These are phyloP conservation scores for Xanthoconium stramineum DNA, from an alignment of 768 basidiomycete species.

Conservation along the genomic window DNA sequence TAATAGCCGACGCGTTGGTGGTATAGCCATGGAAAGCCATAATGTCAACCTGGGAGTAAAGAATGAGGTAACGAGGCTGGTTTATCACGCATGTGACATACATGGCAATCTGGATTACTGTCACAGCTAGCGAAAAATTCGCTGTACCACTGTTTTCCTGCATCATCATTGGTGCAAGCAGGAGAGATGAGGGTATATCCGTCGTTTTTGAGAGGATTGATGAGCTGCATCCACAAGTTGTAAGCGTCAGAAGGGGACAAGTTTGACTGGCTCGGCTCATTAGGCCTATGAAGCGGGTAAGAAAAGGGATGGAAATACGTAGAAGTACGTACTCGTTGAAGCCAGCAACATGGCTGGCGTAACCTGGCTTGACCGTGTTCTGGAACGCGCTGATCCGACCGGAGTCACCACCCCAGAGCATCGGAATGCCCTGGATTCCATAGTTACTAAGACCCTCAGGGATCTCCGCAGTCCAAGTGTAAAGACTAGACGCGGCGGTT, in stretches of 20 bases:
- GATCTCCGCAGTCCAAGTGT: slow-evolving; percentile 50
- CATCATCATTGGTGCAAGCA: slow-evolving; percentile 58
- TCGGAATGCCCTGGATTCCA: slow-evolving; percentile 35
- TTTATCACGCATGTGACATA: slow-evolving; percentile 32
- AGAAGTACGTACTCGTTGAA: slow-evolving; percentile 66
- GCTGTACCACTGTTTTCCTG: slow-evolving; percentile 63
- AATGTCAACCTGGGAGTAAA: slow-evolving; percentile 44
- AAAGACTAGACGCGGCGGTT: slow-evolving; percentile 36
- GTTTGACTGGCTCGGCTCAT: slow-evolving; percentile 60
- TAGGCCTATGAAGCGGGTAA: slow-evolving; percentile 49
- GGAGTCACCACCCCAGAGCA: slow-evolving; percentile 59
- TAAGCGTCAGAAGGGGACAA: slow-evolving; percentile 45
- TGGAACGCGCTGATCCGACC: slow-evolving; percentile 46
- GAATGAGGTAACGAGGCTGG: background rate
- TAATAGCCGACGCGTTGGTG: slow-evolving; percentile 42
- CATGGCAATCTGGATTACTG: slow-evolving; percentile 38
- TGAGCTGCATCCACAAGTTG: slow-evolving; percentile 55
- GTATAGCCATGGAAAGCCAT: slow-evolving; percentile 73
- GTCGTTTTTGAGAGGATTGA: slow-evolving; percentile 50
- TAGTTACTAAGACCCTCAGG: background rate
- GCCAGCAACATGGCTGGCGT: slow-evolving; percentile 51
- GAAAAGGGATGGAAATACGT: background rate
- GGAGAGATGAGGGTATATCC: slow-evolving; percentile 66
- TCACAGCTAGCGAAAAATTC: slow-evolving; percentile 37
- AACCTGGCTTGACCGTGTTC: slow-evolving; percentile 42